These are phyloP conservation scores for Lophiotrema nucula DNA, from an alignment of 495 filamentous ascomycete species.

Conservation along the genomic window DNA sequence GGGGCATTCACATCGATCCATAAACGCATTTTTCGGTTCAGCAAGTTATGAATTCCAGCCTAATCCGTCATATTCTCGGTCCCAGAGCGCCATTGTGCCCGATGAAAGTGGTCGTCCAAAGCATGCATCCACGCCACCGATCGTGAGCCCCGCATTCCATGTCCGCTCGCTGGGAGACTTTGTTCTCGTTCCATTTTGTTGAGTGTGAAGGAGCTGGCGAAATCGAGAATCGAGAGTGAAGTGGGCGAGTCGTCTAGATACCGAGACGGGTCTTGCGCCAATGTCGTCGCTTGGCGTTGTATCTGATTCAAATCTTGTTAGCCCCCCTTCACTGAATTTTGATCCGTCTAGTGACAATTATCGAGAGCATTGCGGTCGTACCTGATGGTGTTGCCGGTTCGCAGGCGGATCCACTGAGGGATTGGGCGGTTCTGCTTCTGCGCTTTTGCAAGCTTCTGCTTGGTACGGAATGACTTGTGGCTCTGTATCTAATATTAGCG, in stretches of 20 bases:
- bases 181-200: conserved; percentile 28
- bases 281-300: conserved; percentile 99
- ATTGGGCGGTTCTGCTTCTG: conserved; percentile 99
- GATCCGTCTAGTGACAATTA: neutral
- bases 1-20: neutral
- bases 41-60: conserved; percentile 16
- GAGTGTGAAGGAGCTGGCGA: conserved; percentile 18
- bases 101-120: conserved; percentile 7
- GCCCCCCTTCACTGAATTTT: neutral
- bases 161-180: conserved; percentile 8
- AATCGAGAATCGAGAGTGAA: conserved; percentile 26
- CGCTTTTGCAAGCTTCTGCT: conserved; percentile 99
- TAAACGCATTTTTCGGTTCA: conserved; percentile 3
- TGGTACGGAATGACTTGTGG: conserved; percentile 99
- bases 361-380: conserved; percentile 50
- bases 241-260: conserved; percentile 63
- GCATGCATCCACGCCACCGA: neutral
- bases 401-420: conserved; percentile 98
- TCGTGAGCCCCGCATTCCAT: neutral
- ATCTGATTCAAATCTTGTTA: conserved; percentile 58
- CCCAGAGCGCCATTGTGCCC: conserved; percentile 28
- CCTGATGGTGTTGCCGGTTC: conserved; percentile 98
- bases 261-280: conserved; percentile 99
- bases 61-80: conserved; percentile 20
- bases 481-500: conserved; percentile 53